A percentile compares a stretch with the other conserved stretches of the same genome.
These are phyloP conservation scores for Ophiostoma himal-ulmi DNA, from an alignment of 2,329 filamentous ascomycete species.

Conservation along the genomic window DNA sequence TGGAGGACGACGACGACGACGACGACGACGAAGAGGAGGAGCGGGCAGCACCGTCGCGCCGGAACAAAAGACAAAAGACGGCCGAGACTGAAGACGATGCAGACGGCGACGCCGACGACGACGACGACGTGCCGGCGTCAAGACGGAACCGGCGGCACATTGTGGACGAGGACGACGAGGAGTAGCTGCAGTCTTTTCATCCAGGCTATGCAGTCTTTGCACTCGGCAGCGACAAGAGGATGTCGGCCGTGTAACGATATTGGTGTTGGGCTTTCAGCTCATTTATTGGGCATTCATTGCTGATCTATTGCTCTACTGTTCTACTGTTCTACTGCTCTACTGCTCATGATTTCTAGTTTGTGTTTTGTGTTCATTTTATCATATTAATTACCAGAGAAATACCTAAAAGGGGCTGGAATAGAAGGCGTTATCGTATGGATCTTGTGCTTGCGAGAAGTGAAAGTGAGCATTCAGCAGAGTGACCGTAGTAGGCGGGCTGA, in stretches of 20 bases:
- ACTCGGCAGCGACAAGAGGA: background rate
- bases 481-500: too few species aligned
- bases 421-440: background rate
- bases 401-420: background rate
- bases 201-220: background rate
- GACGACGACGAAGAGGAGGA: slow-evolving; percentile 52
- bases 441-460: background rate
- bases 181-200: slow-evolving; percentile 13
- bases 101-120: slow-evolving; percentile 50
- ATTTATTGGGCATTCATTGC: background rate
- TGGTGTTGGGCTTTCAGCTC: background rate
- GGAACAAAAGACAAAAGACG: slow-evolving; percentile 47
- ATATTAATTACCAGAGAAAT: background rate
- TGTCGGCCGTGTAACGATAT: background rate
- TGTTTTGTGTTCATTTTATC: background rate
- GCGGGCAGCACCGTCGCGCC: slow-evolving; percentile 45
- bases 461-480: too few species aligned
- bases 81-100: slow-evolving; percentile 43
- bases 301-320: too few species aligned
- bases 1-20: slow-evolving; percentile 47
- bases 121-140: slow-evolving; percentile 42
- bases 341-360: background rate
- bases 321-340: too few species aligned
- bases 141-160: slow-evolving; percentile 51
- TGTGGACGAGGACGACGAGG: slow-evolving; percentile 56